Percentiles rank a stretch among this genome's conserved stretches.
These are phyloP conservation scores for Chondrus crispus DNA, from an alignment of 23 red algal species.

Conservation along the genomic window DNA sequence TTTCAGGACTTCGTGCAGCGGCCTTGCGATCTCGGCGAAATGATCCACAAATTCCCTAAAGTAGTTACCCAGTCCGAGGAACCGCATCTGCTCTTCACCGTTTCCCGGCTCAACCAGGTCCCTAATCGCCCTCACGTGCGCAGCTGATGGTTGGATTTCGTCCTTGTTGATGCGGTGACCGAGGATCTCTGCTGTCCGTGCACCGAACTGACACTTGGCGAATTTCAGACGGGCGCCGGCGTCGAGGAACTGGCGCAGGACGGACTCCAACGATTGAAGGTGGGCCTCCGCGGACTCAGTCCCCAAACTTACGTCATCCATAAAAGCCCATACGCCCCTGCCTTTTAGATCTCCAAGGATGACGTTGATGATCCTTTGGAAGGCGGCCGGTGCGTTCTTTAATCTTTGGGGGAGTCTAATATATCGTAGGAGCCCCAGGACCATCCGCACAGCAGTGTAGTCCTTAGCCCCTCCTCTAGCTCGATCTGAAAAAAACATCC, in stretches of 20 bases:
- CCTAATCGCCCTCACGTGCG: background rate
- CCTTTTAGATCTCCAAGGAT: background rate
- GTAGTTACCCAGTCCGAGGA: constrained; percentile 1
- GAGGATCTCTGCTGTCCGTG: background rate
- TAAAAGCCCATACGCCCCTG: background rate
- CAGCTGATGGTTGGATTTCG: background rate
- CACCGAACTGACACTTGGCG: background rate
- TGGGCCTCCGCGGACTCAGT: background rate
- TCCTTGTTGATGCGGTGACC: background rate
- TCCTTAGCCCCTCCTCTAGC: background rate
- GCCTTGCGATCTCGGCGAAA: background rate
- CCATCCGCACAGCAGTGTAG: constrained; percentile 19
- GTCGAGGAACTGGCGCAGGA: background rate
- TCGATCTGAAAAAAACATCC: constrained; percentile 24
- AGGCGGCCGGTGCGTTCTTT: background rate
- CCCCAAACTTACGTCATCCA: background rate
- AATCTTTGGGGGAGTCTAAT: background rate
- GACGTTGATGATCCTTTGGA: background rate
- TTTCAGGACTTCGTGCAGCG: constrained; percentile 26
- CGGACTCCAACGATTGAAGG: background rate
- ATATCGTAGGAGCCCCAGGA: constrained; percentile 23
- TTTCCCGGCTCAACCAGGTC: background rate
- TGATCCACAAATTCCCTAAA: constrained; percentile 10
- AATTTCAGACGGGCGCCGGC: background rate
- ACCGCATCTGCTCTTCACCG: background rate